Evolutionary conservation across 495 filamentous ascomycete species (phyloP), one percentile per base, ranked within the genome.

Genomic region (Zalerion maritima): DNA sequence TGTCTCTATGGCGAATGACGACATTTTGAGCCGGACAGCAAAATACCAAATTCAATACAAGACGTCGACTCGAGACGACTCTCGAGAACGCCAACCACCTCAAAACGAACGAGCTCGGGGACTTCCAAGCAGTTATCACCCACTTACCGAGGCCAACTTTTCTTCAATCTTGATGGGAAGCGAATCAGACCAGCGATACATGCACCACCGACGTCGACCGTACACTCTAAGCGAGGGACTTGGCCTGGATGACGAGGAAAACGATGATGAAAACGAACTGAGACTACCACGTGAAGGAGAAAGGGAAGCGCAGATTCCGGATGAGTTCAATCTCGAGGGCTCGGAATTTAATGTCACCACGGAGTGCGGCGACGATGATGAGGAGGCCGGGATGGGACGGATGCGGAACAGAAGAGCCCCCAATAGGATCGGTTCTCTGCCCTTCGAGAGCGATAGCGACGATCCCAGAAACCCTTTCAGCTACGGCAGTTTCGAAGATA

Each of bases 1-100:
- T 46, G 67, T 94, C 21, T 72, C 81, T 4, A 92, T 94, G 85
- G 66, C 69, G 11, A 63, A 69, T 8, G 69, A 86, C 34, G 78
- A 87, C 31, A 60, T 92, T 10, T 51, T 89, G 16, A 60, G 57
- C 19, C 68, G 78, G 28, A 87, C 84, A 4, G 71, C 78, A 6
- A 62, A 68, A 26, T 89, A 87, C 41, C 71, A 82, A 34, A 75
- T 89, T 14, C 71, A 76, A 36, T 84, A 82, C 36, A 47, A 52
- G 5, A 54, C 47, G 35, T 29, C 52, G 24, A 16, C 24, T 35
- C 15, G 51, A 12, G 8, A 24, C 8, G 23, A n/a, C n/a, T n/a
- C n/a, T n/a, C n/a, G n/a, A n/a, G n/a, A n/a, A n/a, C n/a, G n/a
- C n/a, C n/a, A n/a, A n/a, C n/a, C n/a, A n/a, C n/a, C n/a, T n/a